Percentiles rank a stretch among this genome's conserved stretches.
Conservation (phyloP, 2,329 filamentous ascomycete species). For the Cytospora piceae region DNA sequence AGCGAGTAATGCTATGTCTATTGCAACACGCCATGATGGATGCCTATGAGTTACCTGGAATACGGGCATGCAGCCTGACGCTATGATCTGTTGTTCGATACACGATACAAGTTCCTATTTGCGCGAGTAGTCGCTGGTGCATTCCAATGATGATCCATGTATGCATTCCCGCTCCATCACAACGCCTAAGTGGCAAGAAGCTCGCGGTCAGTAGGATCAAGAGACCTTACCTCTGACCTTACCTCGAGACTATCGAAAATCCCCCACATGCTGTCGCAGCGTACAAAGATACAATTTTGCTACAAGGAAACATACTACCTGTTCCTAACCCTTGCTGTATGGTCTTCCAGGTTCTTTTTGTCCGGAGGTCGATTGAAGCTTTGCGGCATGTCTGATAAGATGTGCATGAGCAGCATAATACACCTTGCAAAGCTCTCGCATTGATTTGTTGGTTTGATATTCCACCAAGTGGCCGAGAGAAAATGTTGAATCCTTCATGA, state of each 20-base stretch:
- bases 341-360: conserved; percentile 6
- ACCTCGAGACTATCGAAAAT: conserved; percentile 32
- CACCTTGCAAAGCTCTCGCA: background rate
- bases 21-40: conserved; percentile 7
- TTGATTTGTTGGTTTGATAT: background rate
- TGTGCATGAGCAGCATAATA: background rate
- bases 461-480: background rate
- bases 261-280: conserved; percentile 9
- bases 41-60: background rate
- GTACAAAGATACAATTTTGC: conserved; percentile 21
- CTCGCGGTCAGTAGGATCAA: conserved; percentile 36
- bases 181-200: conserved; percentile 18
- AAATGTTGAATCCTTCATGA: conserved; percentile 4
- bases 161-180: background rate
- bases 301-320: conserved; percentile 30
- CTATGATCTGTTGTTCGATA: conserved; percentile 6
- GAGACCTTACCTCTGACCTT: conserved; percentile 40
- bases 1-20: conserved; percentile 13
- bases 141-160: conserved; percentile 11
- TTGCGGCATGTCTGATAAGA: background rate
- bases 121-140: conserved; percentile 11
- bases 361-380: background rate
- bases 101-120: conserved; percentile 34
- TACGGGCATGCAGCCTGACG: background rate
- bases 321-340: conserved; percentile 24